Evolutionary conservation across 1,139 yeast genomes (phyloP), one percentile per base, ranked within the genome.

Genomic region (Yamadazyma pseudoaaseri): DNA sequence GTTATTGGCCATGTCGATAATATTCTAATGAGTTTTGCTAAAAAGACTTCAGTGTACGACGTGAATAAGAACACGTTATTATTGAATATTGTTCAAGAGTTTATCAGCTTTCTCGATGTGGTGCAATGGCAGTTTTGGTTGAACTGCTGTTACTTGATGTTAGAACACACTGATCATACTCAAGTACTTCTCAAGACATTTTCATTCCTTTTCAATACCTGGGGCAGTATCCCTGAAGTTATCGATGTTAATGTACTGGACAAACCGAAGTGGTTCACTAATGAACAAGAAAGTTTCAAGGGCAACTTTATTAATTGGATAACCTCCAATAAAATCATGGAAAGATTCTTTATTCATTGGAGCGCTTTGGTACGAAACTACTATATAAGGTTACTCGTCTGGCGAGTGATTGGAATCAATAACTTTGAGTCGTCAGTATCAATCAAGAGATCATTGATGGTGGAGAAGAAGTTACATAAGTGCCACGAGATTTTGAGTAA

Each of bases 81-180:
- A 7, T 54, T 76, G 25, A 74, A 71, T 40, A 55, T 74, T 22
- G 61, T 63, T 26, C 59, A 65, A 34, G 79, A 75, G 42, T 73
- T 70, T 38, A 52, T 69, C n/a, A 63, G 63, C 41, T 65, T 68
- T 43, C 56, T 62, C 20, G 60, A 43, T 8, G 36, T 33, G 29
- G 57, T 85, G 14, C 74, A 82, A 58, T 86, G 95, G 95, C 66
- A 66, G 35, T 86, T 86, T 50, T 86, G 95, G 95, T 54, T 83
- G 8, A 65, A 72, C 36, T 81, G 85, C 16, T 59, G 70, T 14
- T 65, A 74, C 41, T 65, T 76, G 45, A 75, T 85, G 81, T 56
- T 85, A 16, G 52, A 65, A 9, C 58, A 62, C 35, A 76, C 86
- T 6, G 80, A 79, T 34, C 86, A 79, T 51, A 66, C 79, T 39